These are phyloP conservation scores for Candida alai DNA, from an alignment of 805 yeast genomes.

Conservation along the genomic window DNA sequence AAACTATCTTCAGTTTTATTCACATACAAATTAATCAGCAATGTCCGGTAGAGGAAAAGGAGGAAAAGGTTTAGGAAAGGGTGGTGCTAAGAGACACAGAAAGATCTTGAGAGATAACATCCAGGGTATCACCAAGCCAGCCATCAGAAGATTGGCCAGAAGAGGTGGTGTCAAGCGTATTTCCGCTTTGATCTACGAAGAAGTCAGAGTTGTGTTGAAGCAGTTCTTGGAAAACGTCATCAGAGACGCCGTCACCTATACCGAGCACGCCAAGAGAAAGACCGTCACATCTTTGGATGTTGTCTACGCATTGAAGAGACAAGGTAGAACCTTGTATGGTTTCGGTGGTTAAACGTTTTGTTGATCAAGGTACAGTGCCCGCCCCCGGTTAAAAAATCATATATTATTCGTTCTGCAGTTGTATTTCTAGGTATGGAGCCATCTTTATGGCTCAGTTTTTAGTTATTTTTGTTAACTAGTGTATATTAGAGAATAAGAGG, in stretches of 20 bases:
- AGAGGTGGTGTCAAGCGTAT: conserved; percentile 99
- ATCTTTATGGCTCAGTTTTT: conserved; percentile 1
- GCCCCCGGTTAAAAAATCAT: neutral
- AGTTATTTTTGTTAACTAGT: neutral
- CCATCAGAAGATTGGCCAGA: conserved; percentile 99
- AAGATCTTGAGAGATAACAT: conserved; percentile 99
- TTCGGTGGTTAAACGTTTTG: conserved; percentile 82
- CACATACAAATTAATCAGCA: conserved; percentile 13
- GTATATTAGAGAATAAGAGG: neutral
- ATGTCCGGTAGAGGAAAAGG: conserved; percentile 99
- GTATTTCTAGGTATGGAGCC: conserved; percentile 2
- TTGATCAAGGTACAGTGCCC: conserved; percentile 1
- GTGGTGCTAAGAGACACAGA: conserved; percentile 99
- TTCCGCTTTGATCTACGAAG: conserved; percentile 97
- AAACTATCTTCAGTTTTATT: neutral
- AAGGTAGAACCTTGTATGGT: conserved; percentile 99
- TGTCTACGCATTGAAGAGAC: conserved; percentile 99
- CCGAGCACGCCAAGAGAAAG: conserved; percentile 99
- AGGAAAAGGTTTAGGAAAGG: conserved; percentile 99
- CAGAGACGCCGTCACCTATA: conserved; percentile 98
- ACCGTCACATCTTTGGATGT: conserved; percentile 98
- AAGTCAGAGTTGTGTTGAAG: conserved; percentile 95
- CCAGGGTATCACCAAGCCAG: conserved; percentile 99
- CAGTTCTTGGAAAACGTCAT: conserved; percentile 95
- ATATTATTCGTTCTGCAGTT: neutral